A percentile compares a stretch with the other conserved stretches of the same genome.
Evolutionary conservation across 129 eudicot genomes (phyloP).

Genomic region (Helianthus tuberosus): DNA sequence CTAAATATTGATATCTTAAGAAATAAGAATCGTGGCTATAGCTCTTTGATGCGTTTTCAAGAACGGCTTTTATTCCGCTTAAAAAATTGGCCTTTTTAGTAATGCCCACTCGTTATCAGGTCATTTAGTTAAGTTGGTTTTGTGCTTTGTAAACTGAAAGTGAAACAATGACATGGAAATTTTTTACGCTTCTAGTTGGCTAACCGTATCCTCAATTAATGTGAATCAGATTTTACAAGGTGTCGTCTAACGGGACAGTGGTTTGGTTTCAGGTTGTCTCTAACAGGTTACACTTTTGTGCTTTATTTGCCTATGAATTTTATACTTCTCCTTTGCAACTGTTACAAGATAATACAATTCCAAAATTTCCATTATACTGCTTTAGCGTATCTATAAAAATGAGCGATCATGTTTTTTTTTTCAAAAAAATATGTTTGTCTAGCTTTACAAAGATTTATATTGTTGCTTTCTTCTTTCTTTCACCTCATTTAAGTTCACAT

Average conservation of each 20-base stretch:
- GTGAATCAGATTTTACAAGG: slow-evolving; percentile 85
- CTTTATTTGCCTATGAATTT: slow-evolving; percentile 20
- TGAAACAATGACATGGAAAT: too few relatives aligned
- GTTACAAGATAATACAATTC: neutral
- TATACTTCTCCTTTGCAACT: neutral
- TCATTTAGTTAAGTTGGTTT: neutral
- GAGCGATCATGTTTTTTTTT: slow-evolving; percentile 3
- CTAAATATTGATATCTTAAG: too few relatives aligned
- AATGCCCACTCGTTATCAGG: too few relatives aligned
- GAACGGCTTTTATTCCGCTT: too few relatives aligned
- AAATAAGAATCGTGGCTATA: too few relatives aligned
- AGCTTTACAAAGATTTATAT: too few relatives aligned
- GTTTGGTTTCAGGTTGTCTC: slow-evolving; percentile 99
- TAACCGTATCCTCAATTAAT: slow-evolving; percentile 22
- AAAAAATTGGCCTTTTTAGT: too few relatives aligned
- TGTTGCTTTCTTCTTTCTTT: too few relatives aligned
- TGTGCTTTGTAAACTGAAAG: neutral
- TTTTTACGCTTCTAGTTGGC: slow-evolving; percentile 2
- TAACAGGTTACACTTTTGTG: slow-evolving; percentile 63
- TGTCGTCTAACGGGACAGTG: slow-evolving; percentile 75
- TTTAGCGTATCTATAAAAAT: neutral
- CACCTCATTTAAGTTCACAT: neutral
- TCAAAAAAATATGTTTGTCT: too few relatives aligned
- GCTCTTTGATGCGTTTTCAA: too few relatives aligned
- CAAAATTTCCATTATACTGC: slow-evolving; percentile 6